A percentile compares a stretch with the other conserved stretches of the same genome.
These are phyloP conservation scores for Effrenium voratum DNA, from an alignment of 73 alveolate genomes.

Conservation along the genomic window DNA sequence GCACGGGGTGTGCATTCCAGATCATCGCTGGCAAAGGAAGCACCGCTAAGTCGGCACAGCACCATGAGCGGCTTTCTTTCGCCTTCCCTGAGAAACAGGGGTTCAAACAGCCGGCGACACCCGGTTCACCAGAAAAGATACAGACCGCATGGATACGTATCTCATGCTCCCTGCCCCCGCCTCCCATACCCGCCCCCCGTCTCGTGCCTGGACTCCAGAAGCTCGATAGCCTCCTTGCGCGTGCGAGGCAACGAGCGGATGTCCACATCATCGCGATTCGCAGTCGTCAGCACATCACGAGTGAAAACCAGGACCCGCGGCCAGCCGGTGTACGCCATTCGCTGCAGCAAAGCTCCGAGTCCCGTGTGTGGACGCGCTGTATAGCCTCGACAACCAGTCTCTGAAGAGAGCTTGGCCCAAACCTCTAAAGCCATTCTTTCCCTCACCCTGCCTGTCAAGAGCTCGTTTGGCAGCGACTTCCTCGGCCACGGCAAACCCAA, in stretches of 20 bases:
- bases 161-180: too few species aligned
- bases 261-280: constrained; percentile 34
- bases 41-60: constrained; percentile 46
- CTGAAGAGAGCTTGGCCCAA: not conserved
- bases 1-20: constrained; percentile 52
- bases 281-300: constrained; percentile 28
- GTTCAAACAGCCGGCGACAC: too few species aligned
- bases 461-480: too few species aligned
- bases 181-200: too few species aligned
- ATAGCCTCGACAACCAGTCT: constrained; percentile 34
- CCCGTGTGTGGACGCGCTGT: constrained; percentile 48
- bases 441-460: too few species aligned
- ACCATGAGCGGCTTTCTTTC: constrained; percentile 41
- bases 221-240: constrained; percentile 19
- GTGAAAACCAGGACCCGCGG: constrained; percentile 26
- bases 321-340: not conserved
- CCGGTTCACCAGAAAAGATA: too few species aligned
- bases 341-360: constrained; percentile 1
- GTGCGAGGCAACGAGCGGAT: constrained; percentile 69
- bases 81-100: not conserved
- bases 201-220: not conserved
- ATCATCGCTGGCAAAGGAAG: not conserved
- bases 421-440: not conserved
- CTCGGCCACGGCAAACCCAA: too few species aligned
- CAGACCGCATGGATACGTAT: too few species aligned